phyloP scores from a whole-genome alignment of 1,139 yeast species.

The Kurtzmaniella quercitrusa region DNA sequence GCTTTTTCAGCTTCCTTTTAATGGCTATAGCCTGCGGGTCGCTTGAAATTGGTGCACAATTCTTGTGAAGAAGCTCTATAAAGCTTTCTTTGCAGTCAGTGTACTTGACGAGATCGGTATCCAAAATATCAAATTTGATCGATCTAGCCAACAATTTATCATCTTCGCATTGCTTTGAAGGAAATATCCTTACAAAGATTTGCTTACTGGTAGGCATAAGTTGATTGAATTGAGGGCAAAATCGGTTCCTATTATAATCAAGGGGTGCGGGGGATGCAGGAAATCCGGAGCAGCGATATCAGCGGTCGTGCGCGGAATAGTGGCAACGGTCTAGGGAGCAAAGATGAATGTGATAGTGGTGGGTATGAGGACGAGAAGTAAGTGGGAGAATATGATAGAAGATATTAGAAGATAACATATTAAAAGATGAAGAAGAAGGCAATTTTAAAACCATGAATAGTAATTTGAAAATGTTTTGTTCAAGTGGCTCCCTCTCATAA shows the following conservation, averaged over 20 bases:
- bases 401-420: too few relatives aligned
- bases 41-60: conserved; percentile 1
- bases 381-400: neutral
- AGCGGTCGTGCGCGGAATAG: conserved; percentile 1
- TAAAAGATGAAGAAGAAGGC: too few relatives aligned
- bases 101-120: conserved; percentile 4
- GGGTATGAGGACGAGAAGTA: too few relatives aligned
- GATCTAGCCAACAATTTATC: neutral
- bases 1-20: conserved; percentile 41
- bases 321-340: neutral
- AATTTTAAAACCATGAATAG: too few relatives aligned
- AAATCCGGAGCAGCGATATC: neutral
- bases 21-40: conserved; percentile 7
- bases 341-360: neutral
- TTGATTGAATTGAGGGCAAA: neutral
- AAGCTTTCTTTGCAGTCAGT: conserved; percentile 15
- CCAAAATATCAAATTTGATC: conserved; percentile 1
- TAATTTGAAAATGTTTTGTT: too few relatives aligned
- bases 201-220: neutral
- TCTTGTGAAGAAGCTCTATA: conserved; percentile 11
- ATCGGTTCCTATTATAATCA: neutral
- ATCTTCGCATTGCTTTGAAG: neutral
- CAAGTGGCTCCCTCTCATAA: too few relatives aligned
- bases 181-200: neutral
- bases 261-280: conserved; percentile 1